These are phyloP conservation scores for Fragaria ananassa DNA, from an alignment of 306 rosid species.

Conservation along the genomic window DNA sequence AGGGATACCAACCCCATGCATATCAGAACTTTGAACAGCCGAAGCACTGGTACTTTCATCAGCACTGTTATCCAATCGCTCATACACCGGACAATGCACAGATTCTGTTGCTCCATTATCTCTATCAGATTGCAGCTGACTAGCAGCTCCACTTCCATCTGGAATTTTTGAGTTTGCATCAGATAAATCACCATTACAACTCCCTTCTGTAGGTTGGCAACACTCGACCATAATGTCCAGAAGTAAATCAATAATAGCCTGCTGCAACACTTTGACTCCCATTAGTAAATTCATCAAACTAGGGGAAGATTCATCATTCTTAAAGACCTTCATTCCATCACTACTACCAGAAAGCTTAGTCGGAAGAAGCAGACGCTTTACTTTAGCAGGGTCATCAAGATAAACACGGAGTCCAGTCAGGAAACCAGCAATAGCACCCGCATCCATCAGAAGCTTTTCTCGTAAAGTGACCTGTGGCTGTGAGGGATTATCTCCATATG, in stretches of 20 bases:
- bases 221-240: constrained; percentile 99
- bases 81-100: constrained; percentile 49
- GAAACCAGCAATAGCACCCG: constrained; percentile 98
- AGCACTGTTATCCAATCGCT: constrained; percentile 63
- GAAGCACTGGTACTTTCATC: constrained; percentile 65
- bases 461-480: constrained; percentile 94
- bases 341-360: constrained; percentile 76
- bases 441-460: constrained; percentile 94
- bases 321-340: constrained; percentile 76
- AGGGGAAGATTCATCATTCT: constrained; percentile 83
- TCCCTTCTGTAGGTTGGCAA: constrained; percentile 92
- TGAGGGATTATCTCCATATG: constrained; percentile 95
- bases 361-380: constrained; percentile 95
- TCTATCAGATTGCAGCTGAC: constrained; percentile 52
- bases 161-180: constrained; percentile 61
- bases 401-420: constrained; percentile 96
- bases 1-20: constrained; percentile 40
- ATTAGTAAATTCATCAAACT: constrained; percentile 97
- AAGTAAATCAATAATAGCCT: constrained; percentile 92
- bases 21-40: constrained; percentile 89
- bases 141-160: constrained; percentile 50
- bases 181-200: constrained; percentile 52
- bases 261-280: constrained; percentile 99
- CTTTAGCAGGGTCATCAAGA: constrained; percentile 99
- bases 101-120: constrained; percentile 65